Evolutionary conservation across 2,329 filamentous ascomycete species (phyloP).

Genomic region (Rhinocladiella similis): DNA sequence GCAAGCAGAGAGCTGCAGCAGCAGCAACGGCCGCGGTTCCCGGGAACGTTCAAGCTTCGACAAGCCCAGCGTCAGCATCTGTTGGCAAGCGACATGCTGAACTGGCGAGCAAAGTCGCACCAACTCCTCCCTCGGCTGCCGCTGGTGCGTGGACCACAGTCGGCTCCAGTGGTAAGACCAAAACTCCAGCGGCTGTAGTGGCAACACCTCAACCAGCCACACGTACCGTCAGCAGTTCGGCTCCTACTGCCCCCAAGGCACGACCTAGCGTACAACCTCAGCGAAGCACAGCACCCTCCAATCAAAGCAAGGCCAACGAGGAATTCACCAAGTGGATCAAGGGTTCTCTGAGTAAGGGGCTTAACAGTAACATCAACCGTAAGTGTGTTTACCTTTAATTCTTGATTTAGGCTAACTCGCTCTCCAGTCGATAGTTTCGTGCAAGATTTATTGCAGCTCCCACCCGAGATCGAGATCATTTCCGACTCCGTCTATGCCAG

Average conservation of each 20-base stretch:
- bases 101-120: conserved; percentile 74
- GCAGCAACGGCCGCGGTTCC: conserved; percentile 51
- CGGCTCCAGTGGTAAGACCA: conserved; percentile 88
- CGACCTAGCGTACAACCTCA: conserved; percentile 57
- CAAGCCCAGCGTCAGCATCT: conserved; percentile 44
- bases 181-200: conserved; percentile 60
- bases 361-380: conserved; percentile 69
- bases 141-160: conserved; percentile 87
- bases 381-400: conserved; percentile 34
- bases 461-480: conserved; percentile 76
- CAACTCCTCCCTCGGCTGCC: conserved; percentile 44
- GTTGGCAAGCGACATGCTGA: conserved; percentile 89
- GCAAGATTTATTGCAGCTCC: conserved; percentile 71
- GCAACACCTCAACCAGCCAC: conserved; percentile 50
- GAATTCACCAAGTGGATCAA: conserved; percentile 95
- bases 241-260: conserved; percentile 43
- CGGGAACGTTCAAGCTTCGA: conserved; percentile 43
- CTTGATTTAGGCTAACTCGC: conserved; percentile 9
- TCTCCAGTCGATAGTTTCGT: conserved; percentile 75
- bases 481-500: conserved; percentile 85
- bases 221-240: conserved; percentile 46
- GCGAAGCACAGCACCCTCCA: conserved; percentile 44
- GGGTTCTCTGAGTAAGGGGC: conserved; percentile 72
- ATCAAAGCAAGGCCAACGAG: conserved; percentile 69
- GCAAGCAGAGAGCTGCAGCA: conserved; percentile 72